Conservation (phyloP, 2,329 filamentous ascomycete genomes). For the Chalara sp. region DNA sequence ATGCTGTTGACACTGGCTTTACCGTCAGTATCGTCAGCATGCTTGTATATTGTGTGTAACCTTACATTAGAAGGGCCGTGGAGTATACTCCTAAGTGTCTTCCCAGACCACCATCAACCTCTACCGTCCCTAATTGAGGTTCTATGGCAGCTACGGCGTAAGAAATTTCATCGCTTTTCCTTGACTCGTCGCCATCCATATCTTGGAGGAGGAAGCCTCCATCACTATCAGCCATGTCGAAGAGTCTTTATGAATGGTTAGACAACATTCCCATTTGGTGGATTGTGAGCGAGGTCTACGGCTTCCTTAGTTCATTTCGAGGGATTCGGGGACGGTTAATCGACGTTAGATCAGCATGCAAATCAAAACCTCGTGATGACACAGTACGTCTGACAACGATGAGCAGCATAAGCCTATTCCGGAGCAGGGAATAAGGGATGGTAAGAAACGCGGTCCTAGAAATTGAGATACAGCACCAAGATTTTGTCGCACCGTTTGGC, state of each 20-base stretch:
- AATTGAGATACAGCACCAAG: too few relatives aligned
- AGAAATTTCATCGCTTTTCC: background rate
- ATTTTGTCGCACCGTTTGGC: too few relatives aligned
- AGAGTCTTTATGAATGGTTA: background rate
- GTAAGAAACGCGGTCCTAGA: too few relatives aligned
- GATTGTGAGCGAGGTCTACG: background rate
- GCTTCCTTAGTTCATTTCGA: too few relatives aligned
- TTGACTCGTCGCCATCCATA: background rate
- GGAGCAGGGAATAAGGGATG: too few relatives aligned
- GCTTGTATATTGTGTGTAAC: background rate
- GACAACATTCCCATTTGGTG: background rate
- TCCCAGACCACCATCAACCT: background rate
- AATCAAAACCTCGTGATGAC: too few relatives aligned
- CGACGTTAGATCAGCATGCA: too few relatives aligned
- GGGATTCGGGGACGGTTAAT: too few relatives aligned
- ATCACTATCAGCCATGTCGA: background rate
- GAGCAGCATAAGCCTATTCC: too few relatives aligned
- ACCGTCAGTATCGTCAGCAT: too few relatives aligned
- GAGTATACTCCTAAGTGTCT: background rate
- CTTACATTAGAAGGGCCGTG: background rate
- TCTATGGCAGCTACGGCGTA: too few relatives aligned
- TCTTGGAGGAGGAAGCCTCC: background rate
- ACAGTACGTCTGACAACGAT: too few relatives aligned
- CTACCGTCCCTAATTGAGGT: background rate
- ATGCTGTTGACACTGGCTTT: slow-evolving; percentile 29